These are phyloP conservation scores for Ascochyta koolunga DNA, from an alignment of 2,329 filamentous ascomycete species.

Conservation along the genomic window DNA sequence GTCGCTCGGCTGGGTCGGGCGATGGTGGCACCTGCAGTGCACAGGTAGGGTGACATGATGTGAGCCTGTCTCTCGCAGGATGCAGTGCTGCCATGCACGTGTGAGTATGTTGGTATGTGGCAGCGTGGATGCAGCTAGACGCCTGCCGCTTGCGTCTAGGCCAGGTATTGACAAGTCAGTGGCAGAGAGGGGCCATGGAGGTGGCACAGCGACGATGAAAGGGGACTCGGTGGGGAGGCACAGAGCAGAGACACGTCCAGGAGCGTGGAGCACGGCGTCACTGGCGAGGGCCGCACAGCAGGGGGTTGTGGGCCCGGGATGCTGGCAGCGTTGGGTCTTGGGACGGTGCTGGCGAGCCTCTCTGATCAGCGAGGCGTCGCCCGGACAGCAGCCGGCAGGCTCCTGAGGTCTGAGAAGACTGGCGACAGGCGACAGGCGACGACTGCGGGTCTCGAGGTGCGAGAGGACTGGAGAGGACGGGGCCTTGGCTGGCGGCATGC, in stretches of 20 bases:
- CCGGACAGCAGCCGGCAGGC: no score
- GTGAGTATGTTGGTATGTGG: background rate
- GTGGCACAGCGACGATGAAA: slow-evolving; percentile 7
- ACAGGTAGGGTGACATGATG: background rate
- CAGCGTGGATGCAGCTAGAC: slow-evolving; percentile 10
- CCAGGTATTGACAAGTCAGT: background rate
- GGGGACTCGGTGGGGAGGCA: background rate
- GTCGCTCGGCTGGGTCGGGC: slow-evolving; percentile 1
- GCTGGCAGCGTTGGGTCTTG: slow-evolving; percentile 8
- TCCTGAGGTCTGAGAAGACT: no score
- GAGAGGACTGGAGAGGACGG: slow-evolving; percentile 25
- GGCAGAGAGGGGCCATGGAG: background rate
- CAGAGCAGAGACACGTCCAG: slow-evolving; percentile 13
- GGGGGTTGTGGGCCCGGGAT: no score
- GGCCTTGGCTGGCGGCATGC: slow-evolving; percentile 14
- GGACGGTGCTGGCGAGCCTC: no score
- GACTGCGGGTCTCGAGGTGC: slow-evolving; percentile 7
- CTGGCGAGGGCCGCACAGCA: slow-evolving; percentile 10
- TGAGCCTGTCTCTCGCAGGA: background rate
- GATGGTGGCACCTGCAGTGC: slow-evolving; percentile 3
- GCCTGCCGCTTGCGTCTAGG: slow-evolving; percentile 15
- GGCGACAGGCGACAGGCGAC: background rate
- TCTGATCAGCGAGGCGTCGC: no score
- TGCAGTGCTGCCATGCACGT: slow-evolving; percentile 8
- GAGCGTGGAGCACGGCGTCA: slow-evolving; percentile 20